Evolutionary conservation across 305 asterid species (phyloP).

Genomic region (Fraxinus platypoda): DNA sequence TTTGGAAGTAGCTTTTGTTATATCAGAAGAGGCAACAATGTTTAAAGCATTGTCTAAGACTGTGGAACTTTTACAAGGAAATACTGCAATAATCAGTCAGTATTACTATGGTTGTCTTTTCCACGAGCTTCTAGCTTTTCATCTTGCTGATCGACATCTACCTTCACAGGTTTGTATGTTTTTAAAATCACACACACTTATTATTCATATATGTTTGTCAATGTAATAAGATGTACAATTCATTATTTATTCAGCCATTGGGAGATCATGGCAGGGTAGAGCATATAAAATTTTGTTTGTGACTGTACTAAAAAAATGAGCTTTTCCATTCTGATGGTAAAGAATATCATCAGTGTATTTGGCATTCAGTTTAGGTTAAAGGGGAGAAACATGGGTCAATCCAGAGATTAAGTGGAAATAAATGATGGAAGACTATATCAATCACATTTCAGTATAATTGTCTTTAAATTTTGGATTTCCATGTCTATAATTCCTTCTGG

Average conservation of each 20-base stretch:
- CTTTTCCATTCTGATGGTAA: neutral
- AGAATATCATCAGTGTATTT: neutral
- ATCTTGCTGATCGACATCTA: slow-evolving; percentile 92
- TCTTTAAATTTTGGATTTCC: neutral
- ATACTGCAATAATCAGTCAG: slow-evolving; percentile 88
- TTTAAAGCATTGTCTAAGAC: slow-evolving; percentile 77
- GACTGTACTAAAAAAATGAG: neutral
- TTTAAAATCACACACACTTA: slow-evolving; percentile 4
- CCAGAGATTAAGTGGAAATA: neutral
- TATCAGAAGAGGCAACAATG: slow-evolving; percentile 75
- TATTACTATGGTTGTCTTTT: slow-evolving; percentile 93
- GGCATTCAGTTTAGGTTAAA: neutral
- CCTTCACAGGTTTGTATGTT: slow-evolving; percentile 61
- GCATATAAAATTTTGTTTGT: neutral
- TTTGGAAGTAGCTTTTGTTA: slow-evolving; percentile 93
- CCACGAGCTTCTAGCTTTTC: slow-evolving; percentile 94
- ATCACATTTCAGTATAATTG: neutral
- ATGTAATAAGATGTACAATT: neutral
- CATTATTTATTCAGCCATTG: neutral
- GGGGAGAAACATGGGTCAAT: neutral
- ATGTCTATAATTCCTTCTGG: neutral
- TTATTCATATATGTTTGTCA: neutral
- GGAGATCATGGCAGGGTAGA: neutral
- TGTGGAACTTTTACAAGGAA: slow-evolving; percentile 90
- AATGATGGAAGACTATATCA: neutral